Base-by-base conservation (phyloP, 23 red algal species). In the Gracilariopsis chorda region DNA sequence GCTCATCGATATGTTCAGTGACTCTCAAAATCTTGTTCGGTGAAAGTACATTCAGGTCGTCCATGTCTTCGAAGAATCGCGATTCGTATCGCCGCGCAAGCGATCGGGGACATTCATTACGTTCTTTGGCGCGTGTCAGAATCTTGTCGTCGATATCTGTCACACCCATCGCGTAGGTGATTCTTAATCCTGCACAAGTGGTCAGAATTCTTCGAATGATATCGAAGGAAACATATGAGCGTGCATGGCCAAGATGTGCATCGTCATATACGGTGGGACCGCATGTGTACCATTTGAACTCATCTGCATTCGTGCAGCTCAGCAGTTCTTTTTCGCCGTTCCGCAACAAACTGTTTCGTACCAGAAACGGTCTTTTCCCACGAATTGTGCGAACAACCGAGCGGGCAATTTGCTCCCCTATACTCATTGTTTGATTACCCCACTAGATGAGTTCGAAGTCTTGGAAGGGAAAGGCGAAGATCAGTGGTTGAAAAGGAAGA, bases 131-230 rank as follows among this genome's bases (percentile, higher is more conserved):
- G 25, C 85, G 52, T 42, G 79, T 33, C 41, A 98, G 78, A 82
- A 98, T 98, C 84, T 98, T 98, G 45, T 98, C 96, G 65, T 98
- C 96, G 43, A 98, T 83, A 79, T 98, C 96, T 21, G 96, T 98
- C 10, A 98, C 57, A 23, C 92, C 92, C 42, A 98, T 81, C 32
- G 87, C 78, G 39, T 93, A 92, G 16, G 32, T 25, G 39, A 95
- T 67, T 20, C 44, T 59, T 29, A 78, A 36, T 20, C 92, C 87
- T 30, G 94, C 88, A 53, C 70, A 83, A 14, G 27, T 27, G 5
- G 48, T 65, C 4, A 95, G 80, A 51, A 98, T 63, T 46, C 96
- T 62, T 36, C 96, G 86, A 19, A 98, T 73, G 16, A 93, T 92
- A 48, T 98, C 96, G 48, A 98, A 93, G 12, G 82, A 71, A 51